Base-by-base conservation (phyloP, 495 filamentous ascomycete genomes). In the Aspergillus incahuasiensis region DNA sequence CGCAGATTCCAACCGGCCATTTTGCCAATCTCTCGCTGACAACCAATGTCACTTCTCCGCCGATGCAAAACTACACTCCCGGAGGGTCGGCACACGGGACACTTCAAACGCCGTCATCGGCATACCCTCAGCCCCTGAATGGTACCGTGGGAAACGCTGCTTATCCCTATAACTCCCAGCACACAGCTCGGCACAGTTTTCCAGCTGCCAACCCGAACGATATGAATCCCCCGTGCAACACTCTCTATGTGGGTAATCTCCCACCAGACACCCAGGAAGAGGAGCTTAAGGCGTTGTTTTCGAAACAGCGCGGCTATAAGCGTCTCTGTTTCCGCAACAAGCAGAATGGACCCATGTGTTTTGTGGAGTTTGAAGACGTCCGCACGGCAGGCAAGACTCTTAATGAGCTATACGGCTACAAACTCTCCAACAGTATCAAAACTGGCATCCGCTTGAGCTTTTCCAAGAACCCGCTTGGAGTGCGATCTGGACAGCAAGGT, bases 311-410 rank as follows among this genome's bases (percentile, higher is more conserved):
- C 32, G 94, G 94, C 15, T 98, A 97, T 70, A 98, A 95, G 74
- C 81, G 94, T 35, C 85, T 98, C 5, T 97, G 91, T 64, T 96
- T 96, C 75, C 83, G 95, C n/a, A 96, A 92, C 48, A 98, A 98
- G 72, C 88, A 92, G 59, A 96, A 97, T 63, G 95, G 95, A 0
- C 94, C 95, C 12, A 97, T 97, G 95, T 97, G 94, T 64, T 97
- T 97, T 63, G 94, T 98, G 39, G 95, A 98, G 69, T 98, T 97
- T 66, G 94, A 97, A 62, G 92, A 98, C 66, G 83, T 96, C 40
- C 86, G 87, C 20, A 94, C 91, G 65, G 94, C 94, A 7, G 97
- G 94, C 53, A 95, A 95, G 67, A 87, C 92, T 0, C 78, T 97
- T 8, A 89, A 92, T 61, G 91, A 97, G 54, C 78, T 97, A 16